Conservation (phyloP, 257 asterid genomes). For the Parsonsia alboflavescens region DNA sequence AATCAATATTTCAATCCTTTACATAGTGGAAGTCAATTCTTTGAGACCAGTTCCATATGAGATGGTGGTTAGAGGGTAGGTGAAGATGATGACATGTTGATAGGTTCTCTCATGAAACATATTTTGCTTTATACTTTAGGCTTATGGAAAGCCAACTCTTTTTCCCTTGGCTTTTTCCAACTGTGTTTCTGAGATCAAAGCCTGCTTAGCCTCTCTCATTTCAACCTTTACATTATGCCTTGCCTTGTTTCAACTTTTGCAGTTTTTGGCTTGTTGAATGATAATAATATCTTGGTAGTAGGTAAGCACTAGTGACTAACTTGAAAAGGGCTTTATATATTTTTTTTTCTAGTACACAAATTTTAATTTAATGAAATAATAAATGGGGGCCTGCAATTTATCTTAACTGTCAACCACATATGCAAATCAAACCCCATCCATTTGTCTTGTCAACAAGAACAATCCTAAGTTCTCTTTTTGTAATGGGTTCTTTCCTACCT, state of each 20-base stretch:
- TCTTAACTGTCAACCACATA: neutral
- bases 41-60: too few species aligned
- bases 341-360: neutral
- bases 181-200: neutral
- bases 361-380: too few species aligned
- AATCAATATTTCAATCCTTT: too few species aligned
- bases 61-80: constrained; percentile 70
- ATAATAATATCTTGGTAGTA: constrained; percentile 39
- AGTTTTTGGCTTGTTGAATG: constrained; percentile 10
- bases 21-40: neutral
- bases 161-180: constrained; percentile 12
- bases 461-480: neutral
- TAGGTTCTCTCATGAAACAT: constrained; percentile 24
- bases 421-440: neutral
- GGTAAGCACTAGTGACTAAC: constrained; percentile 35
- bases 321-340: too few species aligned
- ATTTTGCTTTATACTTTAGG: constrained; percentile 23
- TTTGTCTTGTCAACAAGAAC: neutral
- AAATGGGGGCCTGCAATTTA: neutral
- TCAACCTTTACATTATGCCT: neutral
- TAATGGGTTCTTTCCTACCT: neutral
- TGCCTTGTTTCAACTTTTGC: neutral
- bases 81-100: constrained; percentile 55
- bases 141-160: constrained; percentile 21
- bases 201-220: neutral